Conservation (phyloP, 345 rosid genomes). For the Reutealis trisperma region DNA sequence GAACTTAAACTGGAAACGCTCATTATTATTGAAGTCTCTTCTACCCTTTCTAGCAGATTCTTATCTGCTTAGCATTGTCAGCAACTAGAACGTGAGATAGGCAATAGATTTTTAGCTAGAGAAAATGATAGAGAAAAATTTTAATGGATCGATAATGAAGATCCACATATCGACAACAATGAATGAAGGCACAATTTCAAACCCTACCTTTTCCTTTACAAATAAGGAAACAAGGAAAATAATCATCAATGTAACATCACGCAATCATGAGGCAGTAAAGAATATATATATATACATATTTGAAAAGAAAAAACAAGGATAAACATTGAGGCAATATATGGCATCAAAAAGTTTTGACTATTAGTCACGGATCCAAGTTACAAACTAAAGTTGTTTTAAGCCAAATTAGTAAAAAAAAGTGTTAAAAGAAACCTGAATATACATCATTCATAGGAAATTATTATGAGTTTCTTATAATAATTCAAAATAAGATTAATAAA, state of each 20-base stretch:
- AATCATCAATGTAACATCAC: background rate
- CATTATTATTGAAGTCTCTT: no score
- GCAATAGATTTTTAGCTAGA: no score
- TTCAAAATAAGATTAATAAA: background rate
- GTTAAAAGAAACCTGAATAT: background rate
- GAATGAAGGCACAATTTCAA: conserved; percentile 76
- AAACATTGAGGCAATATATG: background rate
- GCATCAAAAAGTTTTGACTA: background rate
- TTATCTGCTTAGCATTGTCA: no score
- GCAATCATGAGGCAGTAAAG: background rate
- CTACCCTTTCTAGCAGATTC: no score
- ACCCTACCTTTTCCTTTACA: conserved; percentile 70
- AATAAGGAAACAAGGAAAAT: conserved; percentile 16
- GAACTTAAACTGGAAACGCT: no score
- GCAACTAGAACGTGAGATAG: no score
- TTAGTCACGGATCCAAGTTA: background rate
- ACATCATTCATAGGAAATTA: no score
- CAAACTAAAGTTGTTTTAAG: background rate
- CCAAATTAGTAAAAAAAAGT: background rate
- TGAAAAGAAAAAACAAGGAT: background rate
- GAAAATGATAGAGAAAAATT: no score
- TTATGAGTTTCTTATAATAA: background rate
- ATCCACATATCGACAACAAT: no score
- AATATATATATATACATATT: background rate
- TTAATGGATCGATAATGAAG: no score